Evolutionary conservation across 2,329 filamentous ascomycete genomes (phyloP).

Genomic region (Colletotrichum lini): DNA sequence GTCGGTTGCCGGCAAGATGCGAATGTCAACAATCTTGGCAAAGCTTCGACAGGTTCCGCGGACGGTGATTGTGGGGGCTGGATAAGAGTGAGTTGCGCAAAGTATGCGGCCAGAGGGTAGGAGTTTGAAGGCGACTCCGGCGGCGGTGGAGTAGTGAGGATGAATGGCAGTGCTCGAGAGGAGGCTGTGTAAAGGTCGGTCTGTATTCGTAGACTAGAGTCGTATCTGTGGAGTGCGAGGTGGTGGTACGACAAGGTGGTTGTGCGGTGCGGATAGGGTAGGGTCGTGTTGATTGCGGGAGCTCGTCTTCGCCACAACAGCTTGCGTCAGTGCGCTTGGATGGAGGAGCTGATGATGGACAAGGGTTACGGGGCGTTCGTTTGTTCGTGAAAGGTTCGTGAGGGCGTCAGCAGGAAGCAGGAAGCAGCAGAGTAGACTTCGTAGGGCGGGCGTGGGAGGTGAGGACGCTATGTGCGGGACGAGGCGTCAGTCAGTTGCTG

Average conservation of each 20-base stretch:
- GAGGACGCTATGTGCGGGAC: conserved; percentile 5
- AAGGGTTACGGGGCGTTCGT: not conserved
- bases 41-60: conserved; percentile 15
- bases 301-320: conserved; percentile 38
- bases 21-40: conserved; percentile 41
- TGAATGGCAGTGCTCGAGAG: not conserved
- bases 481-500: conserved; percentile 7
- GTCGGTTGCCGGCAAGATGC: not conserved
- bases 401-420: conserved; percentile 5
- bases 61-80: not conserved
- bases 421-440: not conserved
- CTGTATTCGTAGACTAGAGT: not conserved
- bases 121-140: conserved; percentile 7
- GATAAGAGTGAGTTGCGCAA: not conserved
- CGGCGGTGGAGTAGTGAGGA: not conserved
- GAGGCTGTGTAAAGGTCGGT: conserved; percentile 34
- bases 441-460: not conserved
- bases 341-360: conserved; percentile 12
- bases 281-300: conserved; percentile 22
- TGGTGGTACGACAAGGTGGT: no score
- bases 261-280: conserved; percentile 1
- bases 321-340: conserved; percentile 37
- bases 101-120: not conserved
- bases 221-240: no score
- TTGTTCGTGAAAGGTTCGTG: not conserved